These are phyloP conservation scores for Cornus kousa DNA, from an alignment of 148 eudicot species.

Conservation along the genomic window DNA sequence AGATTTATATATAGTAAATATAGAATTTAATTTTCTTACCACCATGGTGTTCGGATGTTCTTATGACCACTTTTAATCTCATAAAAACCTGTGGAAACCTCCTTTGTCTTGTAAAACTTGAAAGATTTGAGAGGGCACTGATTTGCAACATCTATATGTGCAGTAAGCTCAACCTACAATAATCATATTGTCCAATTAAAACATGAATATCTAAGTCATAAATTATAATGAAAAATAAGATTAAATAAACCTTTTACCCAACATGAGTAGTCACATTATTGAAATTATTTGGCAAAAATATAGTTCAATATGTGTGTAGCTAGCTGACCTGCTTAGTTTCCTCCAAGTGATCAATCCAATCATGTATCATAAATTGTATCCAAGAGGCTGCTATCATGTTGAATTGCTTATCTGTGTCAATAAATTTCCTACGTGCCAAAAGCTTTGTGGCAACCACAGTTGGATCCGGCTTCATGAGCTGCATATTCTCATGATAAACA, in stretches of 20 bases:
- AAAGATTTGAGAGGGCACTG: slow-evolving; percentile 32
- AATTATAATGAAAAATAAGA: too few relatives aligned
- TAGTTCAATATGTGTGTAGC: too few relatives aligned
- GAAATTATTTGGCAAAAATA: too few relatives aligned
- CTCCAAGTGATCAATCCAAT: slow-evolving; percentile 49
- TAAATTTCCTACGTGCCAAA: slow-evolving; percentile 31
- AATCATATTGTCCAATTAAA: not conserved
- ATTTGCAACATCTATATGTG: slow-evolving; percentile 28
- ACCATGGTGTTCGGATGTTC: slow-evolving; percentile 34
- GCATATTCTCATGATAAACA: not conserved
- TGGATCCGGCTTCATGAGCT: slow-evolving; percentile 42
- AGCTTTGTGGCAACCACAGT: slow-evolving; percentile 48
- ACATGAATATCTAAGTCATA: too few relatives aligned
- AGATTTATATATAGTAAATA: too few relatives aligned
- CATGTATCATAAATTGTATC: slow-evolving; percentile 55
- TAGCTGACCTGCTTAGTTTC: slow-evolving; percentile 32
- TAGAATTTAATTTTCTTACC: slow-evolving; percentile 18
- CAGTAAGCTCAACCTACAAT: slow-evolving; percentile 18
- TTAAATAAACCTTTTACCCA: too few relatives aligned
- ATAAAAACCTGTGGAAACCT: slow-evolving; percentile 13
- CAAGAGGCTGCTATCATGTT: slow-evolving; percentile 48
- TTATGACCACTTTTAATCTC: slow-evolving; percentile 16
- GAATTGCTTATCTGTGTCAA: slow-evolving; percentile 44
- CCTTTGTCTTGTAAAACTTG: slow-evolving; percentile 23
- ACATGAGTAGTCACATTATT: too few relatives aligned